Percentiles rank a stretch among this genome's conserved stretches.
Evolutionary conservation across 2,329 filamentous ascomycete genomes (phyloP).

Genomic region (Blastomyces gilchristii): DNA sequence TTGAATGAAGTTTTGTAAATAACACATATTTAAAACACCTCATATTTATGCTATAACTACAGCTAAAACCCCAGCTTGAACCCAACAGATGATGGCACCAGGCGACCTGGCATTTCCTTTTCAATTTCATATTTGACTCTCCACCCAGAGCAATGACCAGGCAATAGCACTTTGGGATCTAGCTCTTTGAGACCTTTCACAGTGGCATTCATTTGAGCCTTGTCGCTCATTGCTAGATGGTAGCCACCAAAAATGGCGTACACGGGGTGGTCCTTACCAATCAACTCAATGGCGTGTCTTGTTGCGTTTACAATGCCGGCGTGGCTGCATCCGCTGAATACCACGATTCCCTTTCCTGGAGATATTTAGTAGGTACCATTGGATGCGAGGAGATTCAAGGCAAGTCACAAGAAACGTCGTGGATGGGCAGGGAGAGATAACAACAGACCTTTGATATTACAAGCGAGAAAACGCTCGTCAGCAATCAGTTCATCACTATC

Average conservation of each 20-base stretch:
- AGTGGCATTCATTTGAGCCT: conserved; percentile 36
- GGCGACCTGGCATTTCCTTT: conserved; percentile 40
- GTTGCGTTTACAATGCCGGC: conserved; percentile 46
- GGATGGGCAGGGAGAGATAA: background rate
- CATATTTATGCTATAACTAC: too few species aligned
- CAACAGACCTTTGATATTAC: conserved; percentile 40
- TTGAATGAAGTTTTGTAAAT: background rate
- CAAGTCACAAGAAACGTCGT: background rate
- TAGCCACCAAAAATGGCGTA: conserved; percentile 46
- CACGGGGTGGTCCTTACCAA: conserved; percentile 30
- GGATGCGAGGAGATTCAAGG: background rate
- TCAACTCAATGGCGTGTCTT: conserved; percentile 37
- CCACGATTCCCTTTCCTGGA: conserved; percentile 42
- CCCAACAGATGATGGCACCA: conserved; percentile 44
- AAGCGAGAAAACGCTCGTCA: conserved; percentile 47
- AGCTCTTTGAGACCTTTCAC: conserved; percentile 41
- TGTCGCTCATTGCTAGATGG: conserved; percentile 41
- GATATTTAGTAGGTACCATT: background rate
- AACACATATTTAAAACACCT: background rate
- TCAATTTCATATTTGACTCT: conserved; percentile 45
- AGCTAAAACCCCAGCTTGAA: conserved; percentile 31
- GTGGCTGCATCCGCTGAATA: conserved; percentile 49
- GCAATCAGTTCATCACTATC: conserved; percentile 35
- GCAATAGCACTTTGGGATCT: conserved; percentile 41
- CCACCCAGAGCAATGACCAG: conserved; percentile 49